These are phyloP conservation scores for Crepidotus variabilis DNA, from an alignment of 768 basidiomycete species.

Conservation along the genomic window DNA sequence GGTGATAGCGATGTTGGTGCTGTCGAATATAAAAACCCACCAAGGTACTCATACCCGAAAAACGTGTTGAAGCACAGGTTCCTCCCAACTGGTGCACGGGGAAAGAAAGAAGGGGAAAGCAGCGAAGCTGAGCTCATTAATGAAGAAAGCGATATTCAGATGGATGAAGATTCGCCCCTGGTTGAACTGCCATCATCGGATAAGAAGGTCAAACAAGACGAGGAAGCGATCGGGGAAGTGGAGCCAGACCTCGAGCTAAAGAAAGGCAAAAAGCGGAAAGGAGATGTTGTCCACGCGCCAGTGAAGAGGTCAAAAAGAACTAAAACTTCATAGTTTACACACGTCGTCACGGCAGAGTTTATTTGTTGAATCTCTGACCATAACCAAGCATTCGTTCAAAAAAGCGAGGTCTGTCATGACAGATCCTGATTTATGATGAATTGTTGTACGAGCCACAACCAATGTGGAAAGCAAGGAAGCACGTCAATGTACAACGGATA, in stretches of 20 bases:
- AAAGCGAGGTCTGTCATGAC: too few relatives aligned
- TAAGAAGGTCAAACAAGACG: constrained; percentile 6
- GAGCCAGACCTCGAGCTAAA: constrained; percentile 13
- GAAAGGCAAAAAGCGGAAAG: constrained; percentile 45
- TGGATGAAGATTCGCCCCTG: neutral
- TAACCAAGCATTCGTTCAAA: too few relatives aligned
- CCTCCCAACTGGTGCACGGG: constrained; percentile 55
- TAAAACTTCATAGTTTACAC: neutral
- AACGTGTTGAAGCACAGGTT: constrained; percentile 63
- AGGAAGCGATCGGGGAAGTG: constrained; percentile 19
- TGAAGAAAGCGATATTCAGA: neutral
- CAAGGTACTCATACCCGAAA: constrained; percentile 53
- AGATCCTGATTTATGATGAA: too few relatives aligned
- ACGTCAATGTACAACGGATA: too few relatives aligned
- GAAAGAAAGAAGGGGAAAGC: constrained; percentile 11
- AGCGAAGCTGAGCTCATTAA: constrained; percentile 5
- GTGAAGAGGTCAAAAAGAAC: constrained; percentile 47
- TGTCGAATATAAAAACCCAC: constrained; percentile 41
- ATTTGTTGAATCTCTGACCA: too few relatives aligned
- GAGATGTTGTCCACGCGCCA: constrained; percentile 16
- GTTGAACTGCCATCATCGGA: neutral
- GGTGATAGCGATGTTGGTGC: constrained; percentile 4
- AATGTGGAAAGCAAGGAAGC: too few relatives aligned
- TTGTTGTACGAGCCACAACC: too few relatives aligned
- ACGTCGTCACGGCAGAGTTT: neutral